A percentile compares a stretch with the other conserved stretches of the same genome.
Evolutionary conservation across 2,329 filamentous ascomycete species (phyloP).

Genomic region (Hymenoscyphus repandus): DNA sequence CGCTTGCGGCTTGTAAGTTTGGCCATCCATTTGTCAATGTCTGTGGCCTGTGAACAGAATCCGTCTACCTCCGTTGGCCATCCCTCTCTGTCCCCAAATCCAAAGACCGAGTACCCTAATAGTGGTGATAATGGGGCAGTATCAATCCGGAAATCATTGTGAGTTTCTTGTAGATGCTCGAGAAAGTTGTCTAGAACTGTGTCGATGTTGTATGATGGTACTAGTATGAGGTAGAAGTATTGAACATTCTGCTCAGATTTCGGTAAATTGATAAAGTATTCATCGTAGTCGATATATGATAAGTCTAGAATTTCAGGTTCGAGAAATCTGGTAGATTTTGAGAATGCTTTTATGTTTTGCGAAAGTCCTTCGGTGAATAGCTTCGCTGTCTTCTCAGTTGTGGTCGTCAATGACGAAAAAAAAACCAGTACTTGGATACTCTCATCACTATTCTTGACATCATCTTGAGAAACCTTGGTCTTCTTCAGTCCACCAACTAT

Average conservation of each 20-base stretch:
- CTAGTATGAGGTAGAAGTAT: constrained; percentile 75
- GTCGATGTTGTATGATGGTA: constrained; percentile 94
- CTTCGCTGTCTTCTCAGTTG: constrained; percentile 69
- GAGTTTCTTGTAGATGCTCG: constrained; percentile 82
- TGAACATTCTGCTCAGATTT: constrained; percentile 49
- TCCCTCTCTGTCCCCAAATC: constrained; percentile 83
- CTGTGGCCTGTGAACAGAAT: constrained; percentile 87
- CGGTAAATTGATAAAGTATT: constrained; percentile 79
- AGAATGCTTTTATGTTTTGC: constrained; percentile 32
- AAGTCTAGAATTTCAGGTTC: constrained; percentile 69
- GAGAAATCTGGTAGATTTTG: constrained; percentile 36
- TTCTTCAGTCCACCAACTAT: constrained; percentile 32
- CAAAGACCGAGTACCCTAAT: constrained; percentile 88
- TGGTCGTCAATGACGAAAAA: constrained; percentile 83
- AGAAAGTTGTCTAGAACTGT: constrained; percentile 85
- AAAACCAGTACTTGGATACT: constrained; percentile 74
- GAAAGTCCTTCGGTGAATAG: constrained; percentile 54
- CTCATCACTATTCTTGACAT: constrained; percentile 29
- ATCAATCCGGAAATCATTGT: constrained; percentile 95
- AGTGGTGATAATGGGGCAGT: constrained; percentile 73
- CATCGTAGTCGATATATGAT: constrained; percentile 84
- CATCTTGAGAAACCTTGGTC: constrained; percentile 23
- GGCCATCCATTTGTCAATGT: constrained; percentile 96
- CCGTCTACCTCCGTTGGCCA: constrained; percentile 90
- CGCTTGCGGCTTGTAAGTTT: constrained; percentile 81